Evolutionary conservation across 352 stramenopile genomes (phyloP).

Genomic region (Globisporangium lucens): DNA sequence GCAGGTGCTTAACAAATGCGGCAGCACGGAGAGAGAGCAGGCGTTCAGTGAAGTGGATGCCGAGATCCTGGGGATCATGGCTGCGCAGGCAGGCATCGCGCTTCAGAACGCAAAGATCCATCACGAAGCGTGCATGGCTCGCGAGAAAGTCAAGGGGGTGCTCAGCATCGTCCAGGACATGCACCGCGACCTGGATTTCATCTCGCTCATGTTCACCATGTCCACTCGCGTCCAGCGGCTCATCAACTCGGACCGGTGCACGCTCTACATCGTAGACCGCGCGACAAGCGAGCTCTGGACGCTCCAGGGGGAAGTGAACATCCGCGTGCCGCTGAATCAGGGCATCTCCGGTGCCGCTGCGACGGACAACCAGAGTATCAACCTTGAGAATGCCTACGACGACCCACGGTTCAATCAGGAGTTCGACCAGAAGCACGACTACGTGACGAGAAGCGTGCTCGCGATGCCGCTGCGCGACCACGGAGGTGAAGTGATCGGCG

Average conservation of each 20-base stretch:
- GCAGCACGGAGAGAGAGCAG: slow-evolving; percentile 49
- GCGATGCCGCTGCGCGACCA: slow-evolving; percentile 84
- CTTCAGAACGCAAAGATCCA: slow-evolving; percentile 85
- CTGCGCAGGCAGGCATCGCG: slow-evolving; percentile 80
- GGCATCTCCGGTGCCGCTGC: slow-evolving; percentile 82
- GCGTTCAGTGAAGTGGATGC: slow-evolving; percentile 86
- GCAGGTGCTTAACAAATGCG: slow-evolving; percentile 88
- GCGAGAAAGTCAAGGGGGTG: slow-evolving; percentile 75
- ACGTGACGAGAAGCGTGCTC: slow-evolving; percentile 84
- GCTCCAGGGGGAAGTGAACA: slow-evolving; percentile 87
- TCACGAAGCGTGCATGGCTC: slow-evolving; percentile 39
- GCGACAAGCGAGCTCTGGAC: slow-evolving; percentile 89
- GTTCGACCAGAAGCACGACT: slow-evolving; percentile 86
- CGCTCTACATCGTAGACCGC: slow-evolving; percentile 91
- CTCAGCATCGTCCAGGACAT: slow-evolving; percentile 90
- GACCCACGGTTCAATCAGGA: slow-evolving; percentile 89
- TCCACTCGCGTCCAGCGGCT: slow-evolving; percentile 85
- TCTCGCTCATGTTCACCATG: slow-evolving; percentile 90
- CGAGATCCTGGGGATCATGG: slow-evolving; percentile 85
- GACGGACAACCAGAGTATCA: slow-evolving; percentile 66
- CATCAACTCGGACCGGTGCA: slow-evolving; percentile 90
- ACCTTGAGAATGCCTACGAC: slow-evolving; percentile 84
- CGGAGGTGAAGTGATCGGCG: slow-evolving; percentile 72
- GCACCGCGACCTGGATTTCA: slow-evolving; percentile 88
- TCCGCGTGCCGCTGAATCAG: slow-evolving; percentile 82